These are phyloP conservation scores for Aspergillus calidoustus DNA, from an alignment of 2,329 filamentous ascomycete genomes.

Conservation along the genomic window DNA sequence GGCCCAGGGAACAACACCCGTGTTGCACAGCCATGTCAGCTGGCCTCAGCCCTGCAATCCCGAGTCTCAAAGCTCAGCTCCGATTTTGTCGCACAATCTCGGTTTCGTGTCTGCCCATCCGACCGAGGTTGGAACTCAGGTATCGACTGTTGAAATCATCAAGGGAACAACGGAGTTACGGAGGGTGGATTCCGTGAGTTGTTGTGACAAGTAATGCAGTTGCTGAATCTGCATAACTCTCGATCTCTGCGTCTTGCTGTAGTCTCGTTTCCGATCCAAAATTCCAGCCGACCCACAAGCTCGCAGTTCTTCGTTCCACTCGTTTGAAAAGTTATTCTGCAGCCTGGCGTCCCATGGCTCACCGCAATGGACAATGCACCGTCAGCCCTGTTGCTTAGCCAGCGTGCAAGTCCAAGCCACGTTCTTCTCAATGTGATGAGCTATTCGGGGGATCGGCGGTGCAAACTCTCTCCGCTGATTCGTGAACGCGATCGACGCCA, in stretches of 20 bases:
- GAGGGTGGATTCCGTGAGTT: background rate
- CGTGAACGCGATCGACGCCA: background rate
- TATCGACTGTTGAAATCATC: background rate
- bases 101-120: background rate
- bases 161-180: background rate
- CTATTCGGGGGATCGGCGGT: background rate
- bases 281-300: background rate
- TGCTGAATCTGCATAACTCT: background rate
- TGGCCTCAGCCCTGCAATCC: too few relatives aligned
- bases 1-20: too few relatives aligned
- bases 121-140: background rate
- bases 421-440: background rate
- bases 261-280: background rate
- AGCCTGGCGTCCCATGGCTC: conserved; percentile 1
- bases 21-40: background rate
- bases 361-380: background rate
- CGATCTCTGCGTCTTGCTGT: background rate
- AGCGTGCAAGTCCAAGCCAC: conserved; percentile 4
- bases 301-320: background rate
- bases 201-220: background rate
- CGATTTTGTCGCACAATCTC: background rate
- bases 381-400: background rate
- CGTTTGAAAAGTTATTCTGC: conserved; percentile 7
- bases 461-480: conserved; percentile 6
- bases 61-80: background rate